Percentiles rank a stretch among this genome's conserved stretches.
Conservation (phyloP, 1,139 yeast genomes). For the Kodamaea anthophila region DNA sequence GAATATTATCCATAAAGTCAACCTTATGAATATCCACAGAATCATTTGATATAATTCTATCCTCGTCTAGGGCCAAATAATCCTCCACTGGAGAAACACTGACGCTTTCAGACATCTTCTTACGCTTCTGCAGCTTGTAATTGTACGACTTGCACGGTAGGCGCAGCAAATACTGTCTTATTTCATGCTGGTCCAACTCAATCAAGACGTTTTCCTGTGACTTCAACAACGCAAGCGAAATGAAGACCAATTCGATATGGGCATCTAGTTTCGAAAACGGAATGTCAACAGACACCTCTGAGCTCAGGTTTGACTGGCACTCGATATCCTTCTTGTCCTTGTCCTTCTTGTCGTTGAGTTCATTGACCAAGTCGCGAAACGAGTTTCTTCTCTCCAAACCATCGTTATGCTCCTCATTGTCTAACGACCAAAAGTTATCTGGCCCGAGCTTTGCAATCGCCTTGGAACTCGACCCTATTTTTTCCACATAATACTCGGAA, state of each 20-base stretch:
- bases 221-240: conserved; percentile 72
- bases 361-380: conserved; percentile 28
- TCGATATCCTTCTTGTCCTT: conserved; percentile 19
- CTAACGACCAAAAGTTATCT: conserved; percentile 38
- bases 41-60: conserved; percentile 31
- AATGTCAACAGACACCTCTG: no score
- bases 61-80: conserved; percentile 5
- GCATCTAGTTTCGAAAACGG: conserved; percentile 70
- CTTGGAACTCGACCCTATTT: conserved; percentile 19
- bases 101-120: not conserved
- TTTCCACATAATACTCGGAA: conserved; percentile 28
- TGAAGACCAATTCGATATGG: conserved; percentile 70
- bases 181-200: conserved; percentile 87
- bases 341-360: conserved; percentile 14
- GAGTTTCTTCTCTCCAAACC: conserved; percentile 18
- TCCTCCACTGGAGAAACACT: conserved; percentile 6
- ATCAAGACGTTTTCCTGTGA: conserved; percentile 71
- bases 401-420: conserved; percentile 9
- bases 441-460: conserved; percentile 34
- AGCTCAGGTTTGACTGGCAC: no score
- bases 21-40: conserved; percentile 29
- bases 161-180: conserved; percentile 67
- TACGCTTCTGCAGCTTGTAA: conserved; percentile 24
- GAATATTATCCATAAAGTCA: conserved; percentile 62
- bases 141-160: conserved; percentile 40